These are phyloP conservation scores for Rhodotorula paludigena DNA, from an alignment of 768 basidiomycete species.

Conservation along the genomic window DNA sequence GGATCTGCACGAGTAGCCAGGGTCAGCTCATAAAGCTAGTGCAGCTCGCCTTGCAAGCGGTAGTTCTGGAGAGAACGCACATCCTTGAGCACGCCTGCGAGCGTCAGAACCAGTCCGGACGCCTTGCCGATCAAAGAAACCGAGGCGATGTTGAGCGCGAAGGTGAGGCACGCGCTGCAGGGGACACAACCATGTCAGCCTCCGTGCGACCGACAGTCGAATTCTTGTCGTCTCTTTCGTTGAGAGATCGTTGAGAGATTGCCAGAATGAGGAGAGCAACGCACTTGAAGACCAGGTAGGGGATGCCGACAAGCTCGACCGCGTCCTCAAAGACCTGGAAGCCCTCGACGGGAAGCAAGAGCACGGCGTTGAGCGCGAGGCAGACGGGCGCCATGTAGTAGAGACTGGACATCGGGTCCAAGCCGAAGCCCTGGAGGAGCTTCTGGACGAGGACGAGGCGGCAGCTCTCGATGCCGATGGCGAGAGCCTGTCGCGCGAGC, in stretches of 20 bases:
- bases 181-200: constrained; percentile 46
- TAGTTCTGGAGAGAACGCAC: constrained; percentile 47
- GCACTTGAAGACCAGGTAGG: constrained; percentile 44
- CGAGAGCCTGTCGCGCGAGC: constrained; percentile 8
- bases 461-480: constrained; percentile 73
- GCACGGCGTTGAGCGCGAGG: constrained; percentile 72
- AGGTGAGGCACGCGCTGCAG: constrained; percentile 78
- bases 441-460: constrained; percentile 94
- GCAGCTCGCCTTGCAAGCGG: background rate
- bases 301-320: constrained; percentile 54
- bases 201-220: background rate
- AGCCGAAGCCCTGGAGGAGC: constrained; percentile 87
- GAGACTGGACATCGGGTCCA: constrained; percentile 46
- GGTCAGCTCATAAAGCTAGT: background rate
- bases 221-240: too few species aligned
- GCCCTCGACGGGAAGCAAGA: constrained; percentile 88
- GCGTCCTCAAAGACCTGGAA: constrained; percentile 74
- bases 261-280: background rate
- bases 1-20: constrained; percentile 61
- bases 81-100: constrained; percentile 85
- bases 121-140: constrained; percentile 92
- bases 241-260: background rate
- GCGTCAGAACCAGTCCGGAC: constrained; percentile 79
- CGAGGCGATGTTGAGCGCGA: constrained; percentile 84
- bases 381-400: constrained; percentile 55